Conservation (phyloP, 305 asterid genomes). For the Fraxinus greggii region DNA sequence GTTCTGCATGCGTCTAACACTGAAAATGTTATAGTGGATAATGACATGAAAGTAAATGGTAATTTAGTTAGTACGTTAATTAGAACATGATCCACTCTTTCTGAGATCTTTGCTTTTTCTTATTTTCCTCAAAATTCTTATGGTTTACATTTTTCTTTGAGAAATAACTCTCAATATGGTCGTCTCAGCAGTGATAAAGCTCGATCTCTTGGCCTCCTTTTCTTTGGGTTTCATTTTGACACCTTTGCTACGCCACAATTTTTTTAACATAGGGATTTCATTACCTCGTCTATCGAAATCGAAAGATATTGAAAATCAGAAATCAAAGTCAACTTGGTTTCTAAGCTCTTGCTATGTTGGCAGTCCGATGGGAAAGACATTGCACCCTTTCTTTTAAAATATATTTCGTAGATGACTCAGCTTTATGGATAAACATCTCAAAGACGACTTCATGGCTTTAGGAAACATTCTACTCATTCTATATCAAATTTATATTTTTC, state of each 20-base stretch:
- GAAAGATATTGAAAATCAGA: background rate
- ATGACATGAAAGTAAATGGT: background rate
- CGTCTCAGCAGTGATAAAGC: background rate
- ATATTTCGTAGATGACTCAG: background rate
- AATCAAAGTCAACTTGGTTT: background rate
- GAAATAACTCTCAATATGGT: background rate
- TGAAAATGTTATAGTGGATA: background rate
- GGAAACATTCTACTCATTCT: background rate
- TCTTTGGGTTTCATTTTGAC: background rate
- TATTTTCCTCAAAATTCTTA: background rate
- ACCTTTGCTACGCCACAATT: background rate
- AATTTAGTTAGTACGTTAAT: background rate
- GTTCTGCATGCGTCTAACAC: background rate
- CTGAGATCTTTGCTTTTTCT: background rate
- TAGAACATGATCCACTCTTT: background rate
- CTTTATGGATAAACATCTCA: background rate
- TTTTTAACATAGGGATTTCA: background rate
- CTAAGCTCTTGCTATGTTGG: background rate
- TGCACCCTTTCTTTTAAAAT: background rate
- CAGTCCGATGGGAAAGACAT: background rate
- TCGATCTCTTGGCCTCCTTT: background rate
- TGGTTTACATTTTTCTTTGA: background rate
- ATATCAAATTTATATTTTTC: background rate
- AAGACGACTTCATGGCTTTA: background rate
- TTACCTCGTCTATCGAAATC: background rate